Base-by-base conservation (phyloP, 2,329 filamentous ascomycete species). In the Coniochaeta ligniaria region DNA sequence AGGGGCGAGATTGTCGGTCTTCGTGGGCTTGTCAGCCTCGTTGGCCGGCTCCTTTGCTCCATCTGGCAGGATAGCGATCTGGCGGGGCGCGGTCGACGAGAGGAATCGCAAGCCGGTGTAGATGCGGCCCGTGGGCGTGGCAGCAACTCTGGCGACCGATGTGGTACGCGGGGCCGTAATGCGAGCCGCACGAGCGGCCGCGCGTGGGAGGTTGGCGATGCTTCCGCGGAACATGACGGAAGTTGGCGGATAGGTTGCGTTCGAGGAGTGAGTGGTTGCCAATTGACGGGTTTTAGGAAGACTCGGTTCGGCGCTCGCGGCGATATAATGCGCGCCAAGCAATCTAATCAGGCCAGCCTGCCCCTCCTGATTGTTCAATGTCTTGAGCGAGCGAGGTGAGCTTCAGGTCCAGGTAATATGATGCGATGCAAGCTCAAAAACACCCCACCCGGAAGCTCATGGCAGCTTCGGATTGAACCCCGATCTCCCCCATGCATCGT, bases 21-120 rank as follows among this genome's bases (percentile, higher is more conserved):
- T 75, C 58, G 79, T 71, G 67, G 78, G 72, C 64, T 72, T 58
- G 64, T 73, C 65, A 61, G 69, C 67, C 60, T 77, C 70, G 56
- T 52, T 52, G 14, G 47, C 47, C 14, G 75, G 71, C 62, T 80
- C 67, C 64, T 80, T 78, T 45, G 75, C 70, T 52, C 73, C 66
- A 11, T 85, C 84, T 61, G 86, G 74, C 45, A 86, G 85, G 63
- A 82, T 82, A 66, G 88, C 80, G 62, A 83, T 83, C 67, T 81
- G 81, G 64, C 64, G 66, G 45, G 65, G 61, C 35, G 71, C 59
- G 24, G 73, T 75, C 2, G 67, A 70, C 55, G 76, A 76, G 66
- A 69, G 69, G 16, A 9, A 16, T 7, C 54, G 56, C 41, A 61
- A 59, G n/a, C 62, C 59, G 28, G 59, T 17, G 36, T 31, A 5